Evolutionary conservation across 345 rosid genomes (phyloP).

Genomic region (Salix suchowensis): DNA sequence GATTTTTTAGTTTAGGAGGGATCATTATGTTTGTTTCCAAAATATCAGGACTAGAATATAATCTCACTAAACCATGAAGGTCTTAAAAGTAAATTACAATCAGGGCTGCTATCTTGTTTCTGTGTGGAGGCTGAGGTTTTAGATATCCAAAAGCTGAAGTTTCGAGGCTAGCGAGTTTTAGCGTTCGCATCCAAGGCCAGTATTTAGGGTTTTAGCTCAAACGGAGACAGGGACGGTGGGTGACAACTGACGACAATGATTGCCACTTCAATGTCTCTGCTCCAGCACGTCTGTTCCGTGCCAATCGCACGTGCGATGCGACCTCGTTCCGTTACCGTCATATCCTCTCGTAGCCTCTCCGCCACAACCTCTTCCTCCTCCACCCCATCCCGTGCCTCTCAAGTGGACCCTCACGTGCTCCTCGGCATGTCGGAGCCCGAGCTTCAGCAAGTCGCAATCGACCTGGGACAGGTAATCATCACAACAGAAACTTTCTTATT

Average conservation of each 20-base stretch:
- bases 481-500: not conserved
- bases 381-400: conserved; percentile 39
- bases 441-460: conserved; percentile 77
- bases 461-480: conserved; percentile 67
- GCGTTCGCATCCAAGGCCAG: no score
- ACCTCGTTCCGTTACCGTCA: conserved; percentile 34
- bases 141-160: not conserved
- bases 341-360: conserved; percentile 29
- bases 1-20: not conserved
- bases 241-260: conserved; percentile 22
- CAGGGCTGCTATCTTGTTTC: not conserved
- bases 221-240: not conserved
- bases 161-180: not conserved
- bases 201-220: not conserved
- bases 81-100: not conserved
- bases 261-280: conserved; percentile 50
- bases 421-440: conserved; percentile 89
- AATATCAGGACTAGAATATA: not conserved
- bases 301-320: conserved; percentile 50
- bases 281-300: conserved; percentile 50
- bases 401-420: conserved; percentile 60
- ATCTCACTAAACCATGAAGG: not conserved
- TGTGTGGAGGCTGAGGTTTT: no score
- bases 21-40: not conserved
- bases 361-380: conserved; percentile 19